Conservation (phyloP, 306 rosid genomes). For the Citrullus colocynthis region DNA sequence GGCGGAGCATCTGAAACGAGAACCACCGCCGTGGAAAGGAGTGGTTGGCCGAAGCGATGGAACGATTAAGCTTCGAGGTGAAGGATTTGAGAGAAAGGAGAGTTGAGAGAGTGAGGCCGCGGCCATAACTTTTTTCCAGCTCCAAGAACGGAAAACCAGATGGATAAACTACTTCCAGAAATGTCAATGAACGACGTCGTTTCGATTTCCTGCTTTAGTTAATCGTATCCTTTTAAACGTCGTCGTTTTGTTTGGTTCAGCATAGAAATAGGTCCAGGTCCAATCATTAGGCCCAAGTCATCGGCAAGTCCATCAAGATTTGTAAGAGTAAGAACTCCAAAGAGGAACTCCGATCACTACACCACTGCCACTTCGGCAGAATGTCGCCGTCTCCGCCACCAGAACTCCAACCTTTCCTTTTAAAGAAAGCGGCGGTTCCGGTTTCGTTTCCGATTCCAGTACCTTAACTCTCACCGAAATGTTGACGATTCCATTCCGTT, state of each 20-base stretch:
- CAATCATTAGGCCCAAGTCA: neutral
- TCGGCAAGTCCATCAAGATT: neutral
- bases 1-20: slow-evolving; percentile 54
- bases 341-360: neutral
- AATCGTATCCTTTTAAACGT: neutral
- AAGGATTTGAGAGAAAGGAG: slow-evolving; percentile 24
- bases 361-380: slow-evolving; percentile 11
- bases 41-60: slow-evolving; percentile 8
- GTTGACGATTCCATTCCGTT: slow-evolving; percentile 56
- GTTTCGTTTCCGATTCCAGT: neutral
- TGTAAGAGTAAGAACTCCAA: neutral
- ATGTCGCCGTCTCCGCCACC: neutral
- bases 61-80: slow-evolving; percentile 12
- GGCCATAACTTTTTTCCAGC: slow-evolving; percentile 31
- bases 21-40: neutral
- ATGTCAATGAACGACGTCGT: neutral
- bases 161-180: neutral
- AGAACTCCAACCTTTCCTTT: neutral
- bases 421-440: neutral
- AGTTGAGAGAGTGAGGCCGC: slow-evolving; percentile 26
- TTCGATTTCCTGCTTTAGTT: neutral
- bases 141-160: neutral
- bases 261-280: neutral
- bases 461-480: slow-evolving; percentile 38
- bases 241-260: neutral